Evolutionary conservation across 208 protist genomes (phyloP).

Genomic region (Acanthamoeba castellanii): DNA sequence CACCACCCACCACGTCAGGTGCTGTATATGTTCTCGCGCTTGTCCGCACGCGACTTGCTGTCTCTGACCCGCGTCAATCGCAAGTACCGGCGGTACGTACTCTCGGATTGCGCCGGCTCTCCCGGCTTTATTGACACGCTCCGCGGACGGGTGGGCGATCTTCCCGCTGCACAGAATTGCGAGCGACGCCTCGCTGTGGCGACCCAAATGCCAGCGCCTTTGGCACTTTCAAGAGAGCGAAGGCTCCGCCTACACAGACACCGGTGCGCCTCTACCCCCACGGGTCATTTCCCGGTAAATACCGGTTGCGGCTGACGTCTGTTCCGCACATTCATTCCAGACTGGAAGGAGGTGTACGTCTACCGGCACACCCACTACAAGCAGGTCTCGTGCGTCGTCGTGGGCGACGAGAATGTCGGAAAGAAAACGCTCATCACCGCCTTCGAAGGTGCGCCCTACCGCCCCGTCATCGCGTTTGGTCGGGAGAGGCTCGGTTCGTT

Average conservation of each 20-base stretch:
- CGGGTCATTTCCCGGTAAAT: too few species aligned
- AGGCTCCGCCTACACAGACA: not conserved
- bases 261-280: not conserved
- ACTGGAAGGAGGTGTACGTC: constrained; percentile 64
- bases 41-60: constrained; percentile 6
- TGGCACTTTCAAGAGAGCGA: constrained; percentile 14
- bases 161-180: constrained; percentile 6
- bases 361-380: constrained; percentile 57
- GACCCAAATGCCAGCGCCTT: not conserved
- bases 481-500: too few species aligned
- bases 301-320: not conserved
- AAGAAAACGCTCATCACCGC: constrained; percentile 61
- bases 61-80: not conserved
- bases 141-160: too few species aligned
- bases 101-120: too few species aligned
- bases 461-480: too few species aligned
- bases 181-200: constrained; percentile 45
- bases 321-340: not conserved
- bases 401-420: not conserved
- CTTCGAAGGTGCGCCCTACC: not conserved
- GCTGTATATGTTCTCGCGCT: not conserved
- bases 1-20: not conserved
- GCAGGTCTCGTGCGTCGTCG: constrained; percentile 39
- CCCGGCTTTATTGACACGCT: not conserved
- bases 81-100: constrained; percentile 5